Evolutionary conservation across 768 basidiomycete species (phyloP).

Genomic region (Neoboletus brunneissimus): DNA sequence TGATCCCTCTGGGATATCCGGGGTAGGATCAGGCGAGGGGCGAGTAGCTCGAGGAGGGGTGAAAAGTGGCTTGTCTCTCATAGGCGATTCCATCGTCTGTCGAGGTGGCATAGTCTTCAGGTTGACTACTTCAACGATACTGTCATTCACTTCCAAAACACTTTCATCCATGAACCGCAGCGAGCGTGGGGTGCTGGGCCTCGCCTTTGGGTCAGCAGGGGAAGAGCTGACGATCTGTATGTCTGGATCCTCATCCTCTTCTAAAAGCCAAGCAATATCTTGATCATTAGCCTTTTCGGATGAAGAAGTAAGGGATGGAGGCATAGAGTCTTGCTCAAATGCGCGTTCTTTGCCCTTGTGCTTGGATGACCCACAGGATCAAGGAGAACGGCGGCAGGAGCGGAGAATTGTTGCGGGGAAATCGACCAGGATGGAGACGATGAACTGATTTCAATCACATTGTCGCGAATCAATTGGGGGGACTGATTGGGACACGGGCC

Average conservation of each 20-base stretch:
- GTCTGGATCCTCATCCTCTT: slow-evolving; percentile 58
- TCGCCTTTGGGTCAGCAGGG: slow-evolving; percentile 29
- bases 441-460: slow-evolving; percentile 34
- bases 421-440: slow-evolving; percentile 25
- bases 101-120: slow-evolving; percentile 17
- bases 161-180: slow-evolving; percentile 19
- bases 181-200: slow-evolving; percentile 1
- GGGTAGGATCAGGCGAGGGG: slow-evolving; percentile 16
- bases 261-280: slow-evolving; percentile 65
- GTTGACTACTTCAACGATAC: slow-evolving; percentile 17
- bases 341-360: slow-evolving; percentile 13
- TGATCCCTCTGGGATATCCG: slow-evolving; percentile 38
- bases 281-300: slow-evolving; percentile 21
- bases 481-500: slow-evolving; percentile 7
- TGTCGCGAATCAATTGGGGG: slow-evolving; percentile 20
- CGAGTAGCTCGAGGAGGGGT: slow-evolving; percentile 30
- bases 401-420: slow-evolving; percentile 10
- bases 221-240: slow-evolving; percentile 55
- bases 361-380: not conserved
- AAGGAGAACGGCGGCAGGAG: not conserved
- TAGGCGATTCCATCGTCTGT: slow-evolving; percentile 6
- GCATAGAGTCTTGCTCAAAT: not conserved
- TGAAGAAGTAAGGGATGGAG: not conserved
- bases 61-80: slow-evolving; percentile 34
- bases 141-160: slow-evolving; percentile 7